phyloP scores from a whole-genome alignment of 176 grass and related monocot genomes.

The Zea luxurians region DNA sequence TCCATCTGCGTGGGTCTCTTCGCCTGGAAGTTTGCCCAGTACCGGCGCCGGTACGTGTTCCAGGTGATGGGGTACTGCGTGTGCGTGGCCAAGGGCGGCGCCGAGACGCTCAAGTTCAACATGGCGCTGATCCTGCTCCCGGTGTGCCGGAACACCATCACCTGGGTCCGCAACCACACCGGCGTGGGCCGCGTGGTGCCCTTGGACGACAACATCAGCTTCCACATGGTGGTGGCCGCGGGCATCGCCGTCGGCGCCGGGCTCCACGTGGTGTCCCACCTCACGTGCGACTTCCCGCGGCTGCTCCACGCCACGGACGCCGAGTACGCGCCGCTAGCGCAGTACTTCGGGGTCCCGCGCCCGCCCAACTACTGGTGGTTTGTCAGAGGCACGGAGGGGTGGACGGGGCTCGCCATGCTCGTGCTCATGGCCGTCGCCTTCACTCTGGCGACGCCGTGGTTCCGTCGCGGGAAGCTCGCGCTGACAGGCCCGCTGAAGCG shows the following conservation, averaged over 20 bases:
- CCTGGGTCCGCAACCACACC: conserved; percentile 79
- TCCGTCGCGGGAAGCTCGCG: conserved; percentile 48
- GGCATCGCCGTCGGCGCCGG: conserved; percentile 65
- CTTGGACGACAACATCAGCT: conserved; percentile 95
- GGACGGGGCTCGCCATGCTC: conserved; percentile 82
- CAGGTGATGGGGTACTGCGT: conserved; percentile 97
- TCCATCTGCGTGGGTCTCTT: conserved; percentile 64
- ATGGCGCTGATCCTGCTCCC: conserved; percentile 96
- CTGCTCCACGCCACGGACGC: conserved; percentile 61
- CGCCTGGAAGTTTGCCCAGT: conserved; percentile 85
- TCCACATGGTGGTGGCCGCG: conserved; percentile 92
- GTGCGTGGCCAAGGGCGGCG: conserved; percentile 92
- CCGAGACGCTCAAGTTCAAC: conserved; percentile 99
- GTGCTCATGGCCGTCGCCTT: conserved; percentile 81
- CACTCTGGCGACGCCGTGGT: conserved; percentile 84
- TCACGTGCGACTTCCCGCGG: conserved; percentile 96
- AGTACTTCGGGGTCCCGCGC: conserved; percentile 46
- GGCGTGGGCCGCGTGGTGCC: conserved; percentile 46
- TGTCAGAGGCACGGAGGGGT: conserved; percentile 85
- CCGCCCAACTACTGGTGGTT: conserved; percentile 95
- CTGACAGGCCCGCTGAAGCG: conserved; percentile 41
- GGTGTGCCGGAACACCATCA: conserved; percentile 98
- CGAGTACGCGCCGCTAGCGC: conserved; percentile 62
- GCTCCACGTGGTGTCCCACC: conserved; percentile 67
- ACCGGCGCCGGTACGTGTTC: conserved; percentile 63